Evolutionary conservation across 1,284 basidiomycete genomes (phyloP), one percentile per base, ranked within the genome.

Genomic region (Chalciporus sp.): DNA sequence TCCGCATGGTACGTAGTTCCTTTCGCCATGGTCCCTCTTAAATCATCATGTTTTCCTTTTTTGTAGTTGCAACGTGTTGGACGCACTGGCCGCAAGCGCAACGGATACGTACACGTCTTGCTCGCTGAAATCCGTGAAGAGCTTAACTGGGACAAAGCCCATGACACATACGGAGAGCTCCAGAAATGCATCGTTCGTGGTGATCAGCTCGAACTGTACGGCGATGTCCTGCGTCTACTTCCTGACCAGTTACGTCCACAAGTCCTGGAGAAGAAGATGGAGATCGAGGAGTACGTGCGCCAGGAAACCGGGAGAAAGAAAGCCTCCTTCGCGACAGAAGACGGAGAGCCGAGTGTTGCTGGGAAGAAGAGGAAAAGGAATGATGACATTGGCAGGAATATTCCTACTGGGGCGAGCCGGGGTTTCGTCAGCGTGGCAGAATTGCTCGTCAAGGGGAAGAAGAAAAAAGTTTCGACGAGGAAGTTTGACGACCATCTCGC

Each of bases 101-200:
- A 90, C 48, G 97, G 97, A 7, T 79, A 84, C 55, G 92, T 99
- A 33, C 93, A 96, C 63, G 92, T 97, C 8, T 80, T 99, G n/a
- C 88, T 98, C 62, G 86, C 95, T 9, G 91, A 96, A 70, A 85
- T 86, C 20, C 87, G 95, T 29, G 97, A 99, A 74, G 95, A 98
- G 63, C 71, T 79, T 50, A 98, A 97, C 65, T 94, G 95, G 82
- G 88, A 93, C 51, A 91, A 90, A 58, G 95, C 97, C 1, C 89
- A 95, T 66, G 86, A 85, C 46, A 86, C 85, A 10, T 96, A 99
- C 73, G 85, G 88, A 56, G 86, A 92, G 55, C 93, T 99, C 7
- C 96, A 98, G 69, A 86, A 87, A 62, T 84, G 89, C 49, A 96
- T 99, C 65, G 83, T 90, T 43, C 85, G 87, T 45, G 94, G 94